These are phyloP conservation scores for Tylopilus felleus DNA, from an alignment of 768 basidiomycete species.

Conservation along the genomic window DNA sequence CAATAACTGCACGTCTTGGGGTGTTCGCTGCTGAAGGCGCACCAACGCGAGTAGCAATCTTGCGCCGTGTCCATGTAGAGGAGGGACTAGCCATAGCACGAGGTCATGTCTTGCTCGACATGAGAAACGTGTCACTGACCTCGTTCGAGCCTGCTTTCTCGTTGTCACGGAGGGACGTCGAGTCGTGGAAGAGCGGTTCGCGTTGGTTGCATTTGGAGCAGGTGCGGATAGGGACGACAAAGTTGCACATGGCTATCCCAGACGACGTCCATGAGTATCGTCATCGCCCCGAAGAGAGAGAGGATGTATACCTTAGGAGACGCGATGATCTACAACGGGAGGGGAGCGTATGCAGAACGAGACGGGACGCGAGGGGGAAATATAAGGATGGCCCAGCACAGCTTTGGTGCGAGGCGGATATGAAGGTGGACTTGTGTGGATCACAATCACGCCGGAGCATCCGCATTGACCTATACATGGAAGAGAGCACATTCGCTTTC, in stretches of 20 bases:
- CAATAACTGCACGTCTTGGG: conserved; percentile 23
- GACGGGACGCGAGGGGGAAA: not conserved
- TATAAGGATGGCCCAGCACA: not conserved
- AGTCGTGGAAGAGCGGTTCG: conserved; percentile 28
- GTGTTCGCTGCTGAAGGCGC: conserved; percentile 30
- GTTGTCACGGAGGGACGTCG: conserved; percentile 7
- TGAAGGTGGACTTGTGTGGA: conserved; percentile 1
- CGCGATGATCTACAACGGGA: not conserved
- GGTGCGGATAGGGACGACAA: conserved; percentile 29
- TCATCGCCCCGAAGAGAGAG: too few relatives aligned
- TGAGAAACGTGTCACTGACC: conserved; percentile 6
- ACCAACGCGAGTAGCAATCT: conserved; percentile 31
- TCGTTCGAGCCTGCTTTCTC: conserved; percentile 20
- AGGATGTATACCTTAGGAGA: not conserved
- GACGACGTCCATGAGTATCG: conserved; percentile 2
- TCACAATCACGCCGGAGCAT: conserved; percentile 5
- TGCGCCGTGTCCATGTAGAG: conserved; percentile 31
- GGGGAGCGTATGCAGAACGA: not conserved
- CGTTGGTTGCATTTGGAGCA: conserved; percentile 27
- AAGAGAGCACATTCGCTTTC: conserved; percentile 11
- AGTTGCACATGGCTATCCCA: conserved; percentile 27
- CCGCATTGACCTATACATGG: not conserved
- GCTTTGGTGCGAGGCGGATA: conserved; percentile 10
- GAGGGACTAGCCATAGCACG: conserved; percentile 4
- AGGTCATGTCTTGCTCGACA: not conserved